Evolutionary conservation across 2,329 filamentous ascomycete species (phyloP), one percentile per base, ranked within the genome.

Genomic region (Sporothrix mexicana): DNA sequence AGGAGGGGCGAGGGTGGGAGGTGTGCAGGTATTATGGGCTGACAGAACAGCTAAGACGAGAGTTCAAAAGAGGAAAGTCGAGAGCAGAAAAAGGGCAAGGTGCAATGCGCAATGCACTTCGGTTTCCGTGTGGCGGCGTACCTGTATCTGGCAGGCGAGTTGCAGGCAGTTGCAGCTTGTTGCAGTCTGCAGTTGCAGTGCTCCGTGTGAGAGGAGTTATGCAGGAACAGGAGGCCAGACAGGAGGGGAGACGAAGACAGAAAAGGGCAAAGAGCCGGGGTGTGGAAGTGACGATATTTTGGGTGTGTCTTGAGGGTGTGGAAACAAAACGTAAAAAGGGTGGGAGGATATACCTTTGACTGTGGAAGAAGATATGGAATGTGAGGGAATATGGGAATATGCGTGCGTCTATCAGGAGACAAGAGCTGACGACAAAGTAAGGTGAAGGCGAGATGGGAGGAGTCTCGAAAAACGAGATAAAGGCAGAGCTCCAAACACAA

Each of bases 191-290:
- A 36, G 30, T 36, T 36, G 49, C 49, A 51, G n/a, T 15, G 15
- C 51, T 53, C 6, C 51, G 20, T 20, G 51, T 20, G 43, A 15
- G 45, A 30, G 47, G 64, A 67, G 45, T 67, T 70, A 68, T 67
- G 72, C 68, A 70, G 68, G 66, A 73, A 73, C 66, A 43, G 45
- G 71, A 30, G 43, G n/a, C 36, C 36, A 20, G n/a, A 62, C 23
- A 47, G 36, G 41, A 47, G 53, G n/a, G 9, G 10, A 59, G 15
- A 43, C 68, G 55, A 61, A 41, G 23, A 6, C n/a, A 43, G 41
- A 23, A 36, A 36, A 36, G 30, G 5, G 30, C n/a, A n/a, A n/a
- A n/a, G n/a, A n/a, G 30, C 30, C 30, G 30, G 30, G 30, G 30
- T 36, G 30, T 36, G 30, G 30, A 36, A 36, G 30, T 6, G 30